phyloP scores from a whole-genome alignment of 176 grass and related monocot species.

The Luzula sylvatica region DNA sequence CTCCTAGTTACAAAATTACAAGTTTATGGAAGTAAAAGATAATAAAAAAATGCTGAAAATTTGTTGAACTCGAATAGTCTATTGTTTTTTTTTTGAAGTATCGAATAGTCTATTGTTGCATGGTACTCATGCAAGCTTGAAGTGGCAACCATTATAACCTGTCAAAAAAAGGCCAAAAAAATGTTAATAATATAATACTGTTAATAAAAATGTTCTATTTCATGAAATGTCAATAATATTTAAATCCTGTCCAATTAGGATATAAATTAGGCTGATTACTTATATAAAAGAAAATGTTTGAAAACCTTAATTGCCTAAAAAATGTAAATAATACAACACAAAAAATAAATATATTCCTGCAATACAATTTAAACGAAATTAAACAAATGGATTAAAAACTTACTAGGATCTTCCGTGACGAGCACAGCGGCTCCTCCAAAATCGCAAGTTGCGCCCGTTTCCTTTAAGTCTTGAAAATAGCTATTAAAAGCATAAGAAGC shows the following conservation, averaged over 20 bases:
- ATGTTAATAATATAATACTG: neutral
- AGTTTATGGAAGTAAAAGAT: neutral
- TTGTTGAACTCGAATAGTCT: constrained; percentile 2
- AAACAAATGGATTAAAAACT: neutral
- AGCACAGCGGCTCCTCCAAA: constrained; percentile 82
- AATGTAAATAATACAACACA: neutral
- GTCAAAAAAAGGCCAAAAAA: constrained; percentile 2
- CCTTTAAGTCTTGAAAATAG: constrained; percentile 61
- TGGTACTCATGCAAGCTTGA: constrained; percentile 31
- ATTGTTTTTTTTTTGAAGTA: constrained; percentile 5
- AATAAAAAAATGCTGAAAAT: constrained; percentile 3
- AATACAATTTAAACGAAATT: neutral
- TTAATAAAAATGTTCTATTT: neutral
- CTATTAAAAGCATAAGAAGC: constrained; percentile 86
- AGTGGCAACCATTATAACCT: constrained; percentile 57
- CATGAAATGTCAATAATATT: neutral
- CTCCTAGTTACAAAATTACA: constrained; percentile 45
- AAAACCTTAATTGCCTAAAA: too few relatives aligned
- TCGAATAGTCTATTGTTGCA: neutral
- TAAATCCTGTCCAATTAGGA: too few relatives aligned
- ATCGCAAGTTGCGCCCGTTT: constrained; percentile 51
- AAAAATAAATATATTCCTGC: neutral
- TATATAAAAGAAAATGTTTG: too few relatives aligned
- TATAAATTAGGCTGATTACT: too few relatives aligned
- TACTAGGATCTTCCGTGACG: constrained; percentile 74